phyloP scores from a whole-genome alignment of 202 grass and related monocot genomes.

The Carex arenaria region DNA sequence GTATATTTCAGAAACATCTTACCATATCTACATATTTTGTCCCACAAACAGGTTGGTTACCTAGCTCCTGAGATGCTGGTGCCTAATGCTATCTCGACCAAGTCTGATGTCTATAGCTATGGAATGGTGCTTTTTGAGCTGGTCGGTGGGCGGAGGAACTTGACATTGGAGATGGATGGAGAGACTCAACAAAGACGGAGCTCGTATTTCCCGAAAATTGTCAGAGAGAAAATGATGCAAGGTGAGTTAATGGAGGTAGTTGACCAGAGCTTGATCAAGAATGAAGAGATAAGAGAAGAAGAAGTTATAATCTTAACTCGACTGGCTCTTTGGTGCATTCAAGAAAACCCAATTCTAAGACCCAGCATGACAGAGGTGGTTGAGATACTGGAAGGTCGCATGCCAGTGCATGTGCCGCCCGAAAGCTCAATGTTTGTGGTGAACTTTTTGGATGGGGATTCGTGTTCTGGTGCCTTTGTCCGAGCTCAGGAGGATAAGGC shows the following conservation, averaged over 20 bases:
- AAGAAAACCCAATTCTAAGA: conserved; percentile 31
- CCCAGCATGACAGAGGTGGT: conserved; percentile 41
- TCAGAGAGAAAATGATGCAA: conserved; percentile 34
- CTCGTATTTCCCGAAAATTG: conserved; percentile 27
- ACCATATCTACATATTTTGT: no score
- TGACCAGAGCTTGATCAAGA: conserved; percentile 33
- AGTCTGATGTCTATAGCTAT: conserved; percentile 62
- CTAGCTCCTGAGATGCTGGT: conserved; percentile 48
- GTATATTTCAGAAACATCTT: no score
- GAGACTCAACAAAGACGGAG: neutral
- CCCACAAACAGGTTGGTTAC: conserved; percentile 25
- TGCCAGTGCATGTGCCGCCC: conserved; percentile 29
- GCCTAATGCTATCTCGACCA: conserved; percentile 13
- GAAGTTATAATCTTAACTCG: conserved; percentile 27
- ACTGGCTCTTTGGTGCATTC: neutral
- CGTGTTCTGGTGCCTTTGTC: no score
- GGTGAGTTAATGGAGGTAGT: conserved; percentile 37
- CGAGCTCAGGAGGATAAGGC: no score
- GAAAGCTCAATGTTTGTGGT: conserved; percentile 11
- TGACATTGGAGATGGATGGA: neutral
- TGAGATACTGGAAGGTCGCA: conserved; percentile 51
- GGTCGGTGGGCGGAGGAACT: conserved; percentile 40
- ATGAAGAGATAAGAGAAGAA: conserved; percentile 14
- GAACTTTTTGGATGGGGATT: neutral
- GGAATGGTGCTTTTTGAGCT: conserved; percentile 53